phyloP scores from a whole-genome alignment of 2,329 filamentous ascomycete genomes.

The Dothideomycetes sp. region DNA sequence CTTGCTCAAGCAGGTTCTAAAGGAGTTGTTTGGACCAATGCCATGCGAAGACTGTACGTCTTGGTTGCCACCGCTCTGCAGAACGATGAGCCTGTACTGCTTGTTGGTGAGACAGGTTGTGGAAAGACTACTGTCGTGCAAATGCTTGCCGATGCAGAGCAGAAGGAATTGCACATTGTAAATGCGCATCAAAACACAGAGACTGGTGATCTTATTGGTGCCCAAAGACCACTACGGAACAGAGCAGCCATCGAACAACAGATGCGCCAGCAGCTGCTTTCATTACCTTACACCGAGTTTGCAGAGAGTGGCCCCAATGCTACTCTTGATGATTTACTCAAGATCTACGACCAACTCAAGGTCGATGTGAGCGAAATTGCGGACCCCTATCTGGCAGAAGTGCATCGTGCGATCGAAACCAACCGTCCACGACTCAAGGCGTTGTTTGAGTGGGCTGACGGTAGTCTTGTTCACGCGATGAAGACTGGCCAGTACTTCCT shows the following conservation, averaged over 20 bases:
- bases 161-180: slow-evolving; percentile 72
- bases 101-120: slow-evolving; percentile 94
- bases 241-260: slow-evolving; percentile 61
- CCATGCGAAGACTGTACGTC: slow-evolving; percentile 85
- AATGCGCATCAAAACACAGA: slow-evolving; percentile 99
- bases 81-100: slow-evolving; percentile 86
- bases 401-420: slow-evolving; percentile 28
- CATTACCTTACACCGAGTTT: slow-evolving; percentile 20
- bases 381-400: slow-evolving; percentile 13
- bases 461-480: slow-evolving; percentile 90
- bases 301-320: slow-evolving; percentile 21
- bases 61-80: slow-evolving; percentile 77
- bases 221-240: slow-evolving; percentile 85
- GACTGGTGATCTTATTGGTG: slow-evolving; percentile 92
- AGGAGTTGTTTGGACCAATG: slow-evolving; percentile 83
- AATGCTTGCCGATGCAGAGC: slow-evolving; percentile 71
- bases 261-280: slow-evolving; percentile 53
- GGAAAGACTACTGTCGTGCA: slow-evolving; percentile 97
- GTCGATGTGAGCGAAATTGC: slow-evolving; percentile 20
- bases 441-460: slow-evolving; percentile 93
- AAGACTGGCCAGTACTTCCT: slow-evolving; percentile 81
- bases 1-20: slow-evolving; percentile 39
- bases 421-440: slow-evolving; percentile 62
- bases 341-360: slow-evolving; percentile 43
- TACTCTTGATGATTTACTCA: slow-evolving; percentile 48